Base-by-base conservation (phyloP, 805 yeast species). In the Metschnikowia lachancei region DNA sequence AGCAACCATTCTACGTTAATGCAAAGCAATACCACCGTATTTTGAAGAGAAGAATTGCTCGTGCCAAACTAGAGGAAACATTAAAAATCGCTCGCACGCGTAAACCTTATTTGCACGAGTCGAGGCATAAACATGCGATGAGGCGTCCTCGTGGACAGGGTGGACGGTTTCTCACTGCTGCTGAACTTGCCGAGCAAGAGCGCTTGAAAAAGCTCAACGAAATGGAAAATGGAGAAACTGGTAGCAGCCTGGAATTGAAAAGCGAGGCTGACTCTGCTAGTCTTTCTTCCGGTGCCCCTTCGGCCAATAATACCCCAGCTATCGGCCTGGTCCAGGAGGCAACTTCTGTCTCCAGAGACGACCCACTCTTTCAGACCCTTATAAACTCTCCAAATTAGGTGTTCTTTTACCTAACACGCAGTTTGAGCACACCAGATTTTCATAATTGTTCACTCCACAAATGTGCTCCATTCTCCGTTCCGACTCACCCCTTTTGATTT, bases 71-170 rank as follows among this genome's bases (percentile, higher is more conserved):
- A 33, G 98, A 94, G 61, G 98, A 94, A 61, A 80, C 82, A 36
- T 75, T 92, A 52, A 85, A 88, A 60, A 87, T 87, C 4, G 91
- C 94, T 14, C 78, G 96, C 52, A 95, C 95, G 14, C 80, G 98
- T 58, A 85, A 85, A 62, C 97, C 98, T 11, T 92, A 95, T 65
- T 66, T 94, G 41, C 99, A 94, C 63, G 99, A 94, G 66, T 88
- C 97, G 16, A 78, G 99, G 58, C 99, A 94, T 65, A 92, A 94
- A 64, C 99, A 94, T 65, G 99, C 99, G 2, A 94, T 94, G 99
- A 79, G 98, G 62, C 80, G 99, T 64, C 98, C 99, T 13, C 81
- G 99, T 57, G 99, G 99, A 22, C 98, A 94, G 69, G 99, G 99
- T 28, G 99, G 99, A 6, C 75, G 99, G 50, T 94, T 94, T 56